phyloP scores from a whole-genome alignment of 345 rosid genomes.

The Melaleuca alternifolia region DNA sequence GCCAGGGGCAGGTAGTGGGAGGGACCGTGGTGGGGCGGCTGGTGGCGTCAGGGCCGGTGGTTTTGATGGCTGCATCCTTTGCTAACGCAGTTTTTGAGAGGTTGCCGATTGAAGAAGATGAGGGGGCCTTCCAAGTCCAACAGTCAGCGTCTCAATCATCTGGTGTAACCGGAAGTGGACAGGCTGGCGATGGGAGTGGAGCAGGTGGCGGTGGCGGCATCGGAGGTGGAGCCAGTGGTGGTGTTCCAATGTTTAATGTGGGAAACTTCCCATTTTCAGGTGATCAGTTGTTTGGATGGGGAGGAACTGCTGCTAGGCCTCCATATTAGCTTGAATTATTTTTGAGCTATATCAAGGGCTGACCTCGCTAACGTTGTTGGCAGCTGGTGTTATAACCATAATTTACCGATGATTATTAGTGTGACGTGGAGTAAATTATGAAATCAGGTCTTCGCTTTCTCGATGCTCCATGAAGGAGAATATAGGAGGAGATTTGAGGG shows the following conservation, averaged over 20 bases:
- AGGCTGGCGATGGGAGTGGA: slow-evolving; percentile 14
- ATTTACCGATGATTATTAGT: not conserved
- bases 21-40: slow-evolving; percentile 63
- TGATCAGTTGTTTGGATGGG: slow-evolving; percentile 54
- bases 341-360: not conserved
- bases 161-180: slow-evolving; percentile 35
- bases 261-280: slow-evolving; percentile 46
- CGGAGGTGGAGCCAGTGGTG: not conserved
- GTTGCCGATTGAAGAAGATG: slow-evolving; percentile 59
- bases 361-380: not conserved
- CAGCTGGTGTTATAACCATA: not conserved
- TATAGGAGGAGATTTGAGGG: not conserved
- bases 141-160: slow-evolving; percentile 55
- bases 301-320: slow-evolving; percentile 41
- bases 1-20: slow-evolving; percentile 77
- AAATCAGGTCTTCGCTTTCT: not conserved
- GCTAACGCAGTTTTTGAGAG: slow-evolving; percentile 69
- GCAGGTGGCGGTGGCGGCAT: slow-evolving; percentile 5
- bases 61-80: slow-evolving; percentile 73
- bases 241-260: slow-evolving; percentile 14
- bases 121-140: slow-evolving; percentile 28
- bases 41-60: slow-evolving; percentile 55
- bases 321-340: slow-evolving; percentile 20
- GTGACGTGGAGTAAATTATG: not conserved
- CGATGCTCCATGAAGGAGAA: not conserved